Evolutionary conservation across 495 filamentous ascomycete genomes (phyloP).

Genomic region (Diplogelasinospora grovesii): DNA sequence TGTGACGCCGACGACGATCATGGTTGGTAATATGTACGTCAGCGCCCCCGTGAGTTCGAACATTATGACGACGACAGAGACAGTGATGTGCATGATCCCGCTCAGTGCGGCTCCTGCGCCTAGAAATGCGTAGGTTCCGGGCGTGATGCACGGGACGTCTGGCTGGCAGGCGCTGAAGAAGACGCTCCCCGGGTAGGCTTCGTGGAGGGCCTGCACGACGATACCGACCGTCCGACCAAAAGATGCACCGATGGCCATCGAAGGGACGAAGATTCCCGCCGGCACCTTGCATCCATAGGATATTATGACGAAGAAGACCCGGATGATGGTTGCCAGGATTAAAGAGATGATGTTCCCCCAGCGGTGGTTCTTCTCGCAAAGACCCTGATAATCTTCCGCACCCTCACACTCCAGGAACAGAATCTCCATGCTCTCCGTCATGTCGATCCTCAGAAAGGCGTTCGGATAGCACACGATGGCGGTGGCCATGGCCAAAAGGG

Average conservation of each 20-base stretch:
- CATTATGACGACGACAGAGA: constrained; percentile 97
- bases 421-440: constrained; percentile 99
- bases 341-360: constrained; percentile 78
- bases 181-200: constrained; percentile 68
- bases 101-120: constrained; percentile 92
- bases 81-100: constrained; percentile 96
- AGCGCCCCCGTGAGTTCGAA: constrained; percentile 93
- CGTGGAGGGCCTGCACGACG: constrained; percentile 81
- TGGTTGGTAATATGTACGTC: constrained; percentile 93
- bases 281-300: constrained; percentile 98
- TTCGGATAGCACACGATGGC: constrained; percentile 94
- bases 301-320: constrained; percentile 84
- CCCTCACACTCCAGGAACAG: constrained; percentile 94
- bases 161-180: constrained; percentile 87
- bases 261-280: constrained; percentile 94
- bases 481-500: constrained; percentile 72
- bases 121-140: constrained; percentile 91
- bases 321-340: constrained; percentile 69
- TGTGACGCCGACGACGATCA: constrained; percentile 97
- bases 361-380: constrained; percentile 75
- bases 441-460: constrained; percentile 92
- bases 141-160: constrained; percentile 93
- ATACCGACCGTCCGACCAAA: constrained; percentile 95
- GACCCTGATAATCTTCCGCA: constrained; percentile 79
- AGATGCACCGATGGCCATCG: constrained; percentile 93